Evolutionary conservation across 2,329 filamentous ascomycete species (phyloP).

Genomic region (Cercospora janseana): DNA sequence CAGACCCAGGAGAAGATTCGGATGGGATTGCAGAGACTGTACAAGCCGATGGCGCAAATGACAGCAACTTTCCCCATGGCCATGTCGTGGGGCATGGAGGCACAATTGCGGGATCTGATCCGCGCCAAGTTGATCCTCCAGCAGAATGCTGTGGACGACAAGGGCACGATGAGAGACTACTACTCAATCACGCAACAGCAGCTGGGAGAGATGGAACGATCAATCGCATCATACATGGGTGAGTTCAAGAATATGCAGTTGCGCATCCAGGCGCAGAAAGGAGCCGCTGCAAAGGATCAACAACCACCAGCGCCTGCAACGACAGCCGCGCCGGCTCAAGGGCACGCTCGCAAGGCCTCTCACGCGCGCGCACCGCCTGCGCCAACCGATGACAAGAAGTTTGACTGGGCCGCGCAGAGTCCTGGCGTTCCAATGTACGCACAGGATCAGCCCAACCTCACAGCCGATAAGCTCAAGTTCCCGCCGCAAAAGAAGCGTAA

Average conservation of each 20-base stretch:
- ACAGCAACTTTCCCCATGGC: constrained; percentile 28
- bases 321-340: constrained; percentile 24
- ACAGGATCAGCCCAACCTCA: constrained; percentile 49
- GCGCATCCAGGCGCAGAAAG: constrained; percentile 16
- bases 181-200: constrained; percentile 31
- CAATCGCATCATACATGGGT: constrained; percentile 29
- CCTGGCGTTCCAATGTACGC: constrained; percentile 60
- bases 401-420: constrained; percentile 35
- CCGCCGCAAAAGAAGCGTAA: constrained; percentile 59
- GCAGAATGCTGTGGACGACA: constrained; percentile 31
- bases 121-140: constrained; percentile 30
- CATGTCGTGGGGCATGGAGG: constrained; percentile 22
- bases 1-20: constrained; percentile 23
- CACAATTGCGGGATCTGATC: constrained; percentile 30
- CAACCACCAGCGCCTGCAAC: constrained; percentile 19
- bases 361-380: constrained; percentile 34
- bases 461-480: constrained; percentile 57
- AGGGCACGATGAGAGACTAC: constrained; percentile 32
- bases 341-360: constrained; percentile 31
- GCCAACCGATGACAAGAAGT: constrained; percentile 37
- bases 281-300: constrained; percentile 22
- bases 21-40: constrained; percentile 30
- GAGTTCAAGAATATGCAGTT: constrained; percentile 31
- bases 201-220: constrained; percentile 27
- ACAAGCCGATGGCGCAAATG: constrained; percentile 28